Base-by-base conservation (phyloP, 2,329 filamentous ascomycete genomes). In the Arachnomyces sp. region DNA sequence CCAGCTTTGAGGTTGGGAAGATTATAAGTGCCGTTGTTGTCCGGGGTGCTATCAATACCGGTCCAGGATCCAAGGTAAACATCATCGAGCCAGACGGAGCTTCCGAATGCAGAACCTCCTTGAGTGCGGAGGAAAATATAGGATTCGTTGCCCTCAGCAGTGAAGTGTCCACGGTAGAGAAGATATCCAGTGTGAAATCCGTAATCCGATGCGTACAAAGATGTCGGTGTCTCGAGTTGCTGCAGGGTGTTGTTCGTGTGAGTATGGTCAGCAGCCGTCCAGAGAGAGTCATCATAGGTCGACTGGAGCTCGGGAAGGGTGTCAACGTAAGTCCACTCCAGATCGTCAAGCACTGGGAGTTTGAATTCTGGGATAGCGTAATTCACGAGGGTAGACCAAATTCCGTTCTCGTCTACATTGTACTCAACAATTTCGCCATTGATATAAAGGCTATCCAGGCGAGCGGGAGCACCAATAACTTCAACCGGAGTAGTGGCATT, bases 281-380 rank as follows among this genome's bases (percentile, higher is more conserved):
- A 92, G 4, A 61, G 59, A 3, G 73, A 73, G 57, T 92, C 86
- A 38, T 86, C 77, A 50, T 88, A 90, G 1, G 58, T 60, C 0
- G 67, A 46, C 36, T 73, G 57, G 5, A 86, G 66, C 55, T 90
- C 86, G 0, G 85, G 86, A 0, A 92, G 73, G 0, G 75, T 76
- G 57, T 90, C 78, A 15, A 85, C 53, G 42, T 76, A 78, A 53
- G 79, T 79, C 86, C 86, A 92, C 1, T 72, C 60, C 7, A 85
- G 59, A 0, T 65, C 56, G 11, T 68, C 65, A 2, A 89, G 66
- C 6, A 74, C 62, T 0, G 83, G 82, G 1, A 86, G 49, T 0
- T 55, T 52, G 30, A 84, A 45, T 1, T 63, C 56, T 0, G 77
- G 78, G 6, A 65, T 59, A 0, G 57, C 54, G 48, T 75, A 80